A percentile compares a stretch with the other conserved stretches of the same genome.
phyloP scores from a whole-genome alignment of 179 eudicot genomes.

The Beta lomatogona region DNA sequence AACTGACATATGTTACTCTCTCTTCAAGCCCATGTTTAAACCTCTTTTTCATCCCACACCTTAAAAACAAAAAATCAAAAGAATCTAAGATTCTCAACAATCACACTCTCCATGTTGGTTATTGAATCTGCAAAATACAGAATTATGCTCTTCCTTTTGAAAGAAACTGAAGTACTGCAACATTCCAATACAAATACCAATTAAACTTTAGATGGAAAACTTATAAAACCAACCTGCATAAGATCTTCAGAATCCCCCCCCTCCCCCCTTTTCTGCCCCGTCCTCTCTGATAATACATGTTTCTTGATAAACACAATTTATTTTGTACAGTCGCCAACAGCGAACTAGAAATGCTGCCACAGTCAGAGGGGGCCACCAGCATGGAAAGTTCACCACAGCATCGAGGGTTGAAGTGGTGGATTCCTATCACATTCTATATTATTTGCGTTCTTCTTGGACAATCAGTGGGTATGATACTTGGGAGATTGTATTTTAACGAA shows the following conservation, averaged over 20 bases:
- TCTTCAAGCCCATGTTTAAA: not conserved
- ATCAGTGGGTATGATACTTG: conserved; percentile 47
- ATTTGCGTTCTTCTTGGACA: conserved; percentile 54
- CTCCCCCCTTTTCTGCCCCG: not conserved
- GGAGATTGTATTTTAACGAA: conserved; percentile 58
- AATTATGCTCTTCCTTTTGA: too few relatives aligned
- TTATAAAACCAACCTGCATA: not conserved
- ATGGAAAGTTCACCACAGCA: not conserved
- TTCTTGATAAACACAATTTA: not conserved
- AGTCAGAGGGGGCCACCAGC: not conserved
- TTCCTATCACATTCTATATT: conserved; percentile 41
- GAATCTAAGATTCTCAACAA: not conserved
- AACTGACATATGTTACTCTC: not conserved
- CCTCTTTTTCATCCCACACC: not conserved
- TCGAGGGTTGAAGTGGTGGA: conserved; percentile 44
- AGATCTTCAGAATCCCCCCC: not conserved
- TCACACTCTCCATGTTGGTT: not conserved
- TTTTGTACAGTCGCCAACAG: conserved; percentile 9
- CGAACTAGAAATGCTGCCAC: not conserved
- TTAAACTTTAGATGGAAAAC: not conserved
- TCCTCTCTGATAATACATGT: not conserved
- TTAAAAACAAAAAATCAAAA: not conserved
- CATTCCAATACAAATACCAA: too few relatives aligned
- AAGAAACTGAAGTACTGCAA: too few relatives aligned
- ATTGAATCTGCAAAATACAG: too few relatives aligned